Base-by-base conservation (phyloP, 495 filamentous ascomycete species). In the Podospora conica region DNA sequence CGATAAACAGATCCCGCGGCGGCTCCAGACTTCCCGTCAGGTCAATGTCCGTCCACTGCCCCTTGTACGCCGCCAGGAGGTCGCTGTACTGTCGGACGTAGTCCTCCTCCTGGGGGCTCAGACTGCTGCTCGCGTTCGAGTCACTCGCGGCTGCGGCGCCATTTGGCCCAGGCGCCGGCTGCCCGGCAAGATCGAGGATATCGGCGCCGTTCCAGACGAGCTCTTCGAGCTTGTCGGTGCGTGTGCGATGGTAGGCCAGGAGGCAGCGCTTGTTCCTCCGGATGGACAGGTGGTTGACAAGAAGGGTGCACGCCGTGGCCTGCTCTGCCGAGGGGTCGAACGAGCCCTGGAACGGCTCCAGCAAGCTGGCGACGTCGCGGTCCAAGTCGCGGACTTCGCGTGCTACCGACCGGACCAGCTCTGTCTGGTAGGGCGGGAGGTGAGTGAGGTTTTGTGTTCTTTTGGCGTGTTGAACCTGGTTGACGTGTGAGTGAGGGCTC, bases 11-110 rank as follows among this genome's bases (percentile, higher is more conserved):
- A 80, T 99, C 96, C 73, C 85, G 87, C 29, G 96, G 95, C 33
- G 96, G 96, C 73, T 98, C 93, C 75, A 99, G 82, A 68, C 90
- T 93, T 55, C 96, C 96, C 15, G 95, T 98, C 64, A 99, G 80
- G 77, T 99, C 96, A 61, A 99, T 89, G 77, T 99, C 96, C 23
- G 94, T 98, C 94, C 95, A 99, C 70, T 97, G 93, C 1, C 96
- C 96, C 77, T 99, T 99, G 78, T 96, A 97, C 18, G 93, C 91
- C 23, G 95, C 92, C 55, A 99, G 80, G 72, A 99, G 84, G 73
- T 99, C 96, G 61, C 88, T 87, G 74, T 96, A 98, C 73, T 91
- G 88, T 61, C 94, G 83, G 53, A 96, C 89, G 76, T 97, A 98
- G 73, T 98, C 96, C 76, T 97, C 95, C 76, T 99, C 96, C 75